These are phyloP conservation scores for Pistacia vera DNA, from an alignment of 345 rosid species.

Conservation along the genomic window DNA sequence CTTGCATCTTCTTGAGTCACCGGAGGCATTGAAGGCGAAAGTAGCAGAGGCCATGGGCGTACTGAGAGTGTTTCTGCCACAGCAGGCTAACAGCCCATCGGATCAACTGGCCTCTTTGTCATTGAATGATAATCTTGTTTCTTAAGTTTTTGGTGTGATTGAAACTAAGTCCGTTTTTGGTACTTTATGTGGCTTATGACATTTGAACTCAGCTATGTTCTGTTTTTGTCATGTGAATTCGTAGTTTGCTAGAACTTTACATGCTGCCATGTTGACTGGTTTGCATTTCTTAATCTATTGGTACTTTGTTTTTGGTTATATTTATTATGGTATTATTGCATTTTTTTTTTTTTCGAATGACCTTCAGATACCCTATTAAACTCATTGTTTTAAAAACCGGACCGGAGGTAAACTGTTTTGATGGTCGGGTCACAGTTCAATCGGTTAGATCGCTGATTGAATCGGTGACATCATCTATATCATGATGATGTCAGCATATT, in stretches of 20 bases:
- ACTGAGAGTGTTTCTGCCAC: constrained; percentile 52
- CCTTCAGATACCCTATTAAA: too few relatives aligned
- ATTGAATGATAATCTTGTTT: constrained; percentile 52
- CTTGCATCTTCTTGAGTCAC: constrained; percentile 73
- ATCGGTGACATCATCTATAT: too few relatives aligned
- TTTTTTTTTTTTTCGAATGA: too few relatives aligned
- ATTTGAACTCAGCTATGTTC: background rate
- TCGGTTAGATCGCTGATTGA: too few relatives aligned
- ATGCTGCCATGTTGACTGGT: background rate
- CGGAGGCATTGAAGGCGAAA: constrained; percentile 65
- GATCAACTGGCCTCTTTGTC: constrained; percentile 71
- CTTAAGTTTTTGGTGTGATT: constrained; percentile 23
- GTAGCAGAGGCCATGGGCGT: constrained; percentile 80
- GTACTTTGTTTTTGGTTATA: too few relatives aligned
- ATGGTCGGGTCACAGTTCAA: too few relatives aligned
- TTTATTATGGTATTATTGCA: too few relatives aligned
- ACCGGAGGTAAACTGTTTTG: too few relatives aligned
- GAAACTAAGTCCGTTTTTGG: background rate
- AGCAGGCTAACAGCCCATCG: constrained; percentile 39
- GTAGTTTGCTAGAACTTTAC: background rate
- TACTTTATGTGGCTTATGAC: background rate
- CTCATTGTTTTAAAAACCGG: too few relatives aligned
- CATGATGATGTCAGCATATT: too few relatives aligned
- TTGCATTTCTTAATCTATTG: background rate
- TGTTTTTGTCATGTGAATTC: background rate